Evolutionary conservation across 2,329 filamentous ascomycete genomes (phyloP).

Genomic region (Coniochaeta prunicola): DNA sequence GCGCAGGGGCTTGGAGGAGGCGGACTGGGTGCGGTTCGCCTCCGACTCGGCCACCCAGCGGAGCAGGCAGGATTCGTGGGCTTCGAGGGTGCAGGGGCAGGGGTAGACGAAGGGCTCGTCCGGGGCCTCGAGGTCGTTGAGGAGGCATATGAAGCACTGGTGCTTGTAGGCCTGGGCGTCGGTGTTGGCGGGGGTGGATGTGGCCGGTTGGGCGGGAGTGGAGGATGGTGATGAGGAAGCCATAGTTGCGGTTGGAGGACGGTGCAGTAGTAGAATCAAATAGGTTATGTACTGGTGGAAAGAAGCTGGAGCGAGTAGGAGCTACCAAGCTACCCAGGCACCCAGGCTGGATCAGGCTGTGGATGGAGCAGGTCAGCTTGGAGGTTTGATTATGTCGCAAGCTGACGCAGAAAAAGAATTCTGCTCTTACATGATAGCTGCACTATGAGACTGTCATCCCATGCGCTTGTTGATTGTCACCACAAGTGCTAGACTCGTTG

Average conservation of each 20-base stretch:
- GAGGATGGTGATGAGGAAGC: background rate
- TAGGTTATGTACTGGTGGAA: no score
- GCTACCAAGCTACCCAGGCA: no score
- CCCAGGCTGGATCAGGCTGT: background rate
- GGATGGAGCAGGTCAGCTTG: background rate
- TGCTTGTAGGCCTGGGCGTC: background rate
- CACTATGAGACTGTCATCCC: background rate
- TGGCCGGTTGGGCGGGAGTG: background rate
- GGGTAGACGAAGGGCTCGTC: constrained; percentile 68
- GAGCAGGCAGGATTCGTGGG: constrained; percentile 83
- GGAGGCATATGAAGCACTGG: constrained; percentile 56
- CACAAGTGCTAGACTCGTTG: no score
- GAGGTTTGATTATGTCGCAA: background rate
- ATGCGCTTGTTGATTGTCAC: background rate
- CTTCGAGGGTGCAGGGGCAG: constrained; percentile 83
- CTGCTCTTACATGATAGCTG: background rate
- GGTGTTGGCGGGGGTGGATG: background rate
- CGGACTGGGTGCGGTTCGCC: constrained; percentile 37
- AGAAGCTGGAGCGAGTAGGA: no score
- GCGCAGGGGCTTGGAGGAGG: constrained; percentile 60
- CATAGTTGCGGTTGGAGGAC: background rate
- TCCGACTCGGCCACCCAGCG: constrained; percentile 93
- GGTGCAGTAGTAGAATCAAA: no score
- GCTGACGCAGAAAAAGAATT: background rate
- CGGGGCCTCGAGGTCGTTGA: constrained; percentile 44